Percentiles rank a stretch among this genome's conserved stretches.
Conservation (phyloP, 1,284 basidiomycete species). For the Xerocomus nothofagi region DNA sequence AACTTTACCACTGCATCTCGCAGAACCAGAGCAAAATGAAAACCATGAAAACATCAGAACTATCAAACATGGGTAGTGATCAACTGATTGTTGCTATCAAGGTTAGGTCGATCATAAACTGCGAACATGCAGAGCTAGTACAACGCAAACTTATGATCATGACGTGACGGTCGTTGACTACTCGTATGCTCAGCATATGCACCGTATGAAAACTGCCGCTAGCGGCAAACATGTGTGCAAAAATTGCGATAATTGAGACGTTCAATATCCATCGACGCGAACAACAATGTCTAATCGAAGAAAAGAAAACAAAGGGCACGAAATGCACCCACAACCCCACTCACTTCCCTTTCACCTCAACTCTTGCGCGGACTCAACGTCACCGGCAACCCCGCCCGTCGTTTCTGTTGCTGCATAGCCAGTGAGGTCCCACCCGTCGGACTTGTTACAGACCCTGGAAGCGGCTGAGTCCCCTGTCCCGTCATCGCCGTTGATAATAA, state of each 20-base stretch:
- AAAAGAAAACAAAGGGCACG: neutral
- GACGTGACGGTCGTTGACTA: neutral
- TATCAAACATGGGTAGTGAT: neutral
- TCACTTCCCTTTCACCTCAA: conserved; percentile 7
- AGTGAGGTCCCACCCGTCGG: conserved; percentile 28
- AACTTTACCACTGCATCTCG: conserved; percentile 1
- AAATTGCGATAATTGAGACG: neutral
- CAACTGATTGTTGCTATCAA: neutral
- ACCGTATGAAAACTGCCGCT: neutral
- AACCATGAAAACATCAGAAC: neutral
- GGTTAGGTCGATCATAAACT: neutral
- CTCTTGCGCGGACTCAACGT: conserved; percentile 34
- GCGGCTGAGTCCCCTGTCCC: conserved; percentile 24
- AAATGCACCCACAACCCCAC: neutral
- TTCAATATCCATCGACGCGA: neutral
- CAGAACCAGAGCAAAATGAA: neutral
- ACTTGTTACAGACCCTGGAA: conserved; percentile 13
- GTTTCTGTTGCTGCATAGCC: conserved; percentile 48
- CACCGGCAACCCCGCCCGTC: conserved; percentile 43
- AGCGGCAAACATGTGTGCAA: neutral
- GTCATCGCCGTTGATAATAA: conserved; percentile 35
- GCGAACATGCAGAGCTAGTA: neutral
- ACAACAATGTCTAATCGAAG: neutral
- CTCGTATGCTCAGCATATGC: neutral
- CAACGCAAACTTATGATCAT: neutral